Percentiles rank a stretch among this genome's conserved stretches.
These are phyloP conservation scores for Graphilbum fragrans DNA, from an alignment of 2,329 filamentous ascomycete species.

Conservation along the genomic window DNA sequence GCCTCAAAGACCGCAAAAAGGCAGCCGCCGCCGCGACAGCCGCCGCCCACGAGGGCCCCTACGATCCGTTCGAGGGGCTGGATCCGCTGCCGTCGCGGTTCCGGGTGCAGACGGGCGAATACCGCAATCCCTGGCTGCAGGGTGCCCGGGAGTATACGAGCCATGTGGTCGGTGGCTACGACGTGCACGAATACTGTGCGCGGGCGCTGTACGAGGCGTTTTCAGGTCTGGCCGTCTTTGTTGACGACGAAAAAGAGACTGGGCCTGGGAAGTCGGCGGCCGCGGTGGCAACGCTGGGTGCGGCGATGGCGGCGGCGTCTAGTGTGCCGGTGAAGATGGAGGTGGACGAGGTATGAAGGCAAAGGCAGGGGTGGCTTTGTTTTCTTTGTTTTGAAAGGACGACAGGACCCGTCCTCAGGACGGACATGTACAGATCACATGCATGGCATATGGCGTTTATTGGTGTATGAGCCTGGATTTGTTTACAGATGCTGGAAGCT, in stretches of 20 bases:
- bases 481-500: background rate
- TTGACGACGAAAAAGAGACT: conserved; percentile 60
- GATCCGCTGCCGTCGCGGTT: conserved; percentile 59
- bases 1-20: conserved; percentile 54
- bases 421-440: no score
- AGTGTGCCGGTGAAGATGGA: conserved; percentile 27
- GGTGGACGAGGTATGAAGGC: conserved; percentile 28
- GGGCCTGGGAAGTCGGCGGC: conserved; percentile 14
- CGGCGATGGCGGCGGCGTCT: conserved; percentile 15
- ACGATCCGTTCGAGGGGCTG: conserved; percentile 79
- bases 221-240: conserved; percentile 74
- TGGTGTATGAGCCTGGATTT: no score
- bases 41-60: conserved; percentile 57
- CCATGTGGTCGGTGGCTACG: conserved; percentile 71
- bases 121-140: conserved; percentile 65
- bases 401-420: no score
- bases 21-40: conserved; percentile 29
- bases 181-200: conserved; percentile 67
- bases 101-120: conserved; percentile 47
- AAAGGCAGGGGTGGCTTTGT: background rate
- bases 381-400: background rate
- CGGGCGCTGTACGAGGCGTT: conserved; percentile 82
- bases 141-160: conserved; percentile 51
- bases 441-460: no score
- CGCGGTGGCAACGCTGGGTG: conserved; percentile 21